Evolutionary conservation across 768 basidiomycete genomes (phyloP), one percentile per base, ranked within the genome.

Genomic region (Pisolithus tinctorius): DNA sequence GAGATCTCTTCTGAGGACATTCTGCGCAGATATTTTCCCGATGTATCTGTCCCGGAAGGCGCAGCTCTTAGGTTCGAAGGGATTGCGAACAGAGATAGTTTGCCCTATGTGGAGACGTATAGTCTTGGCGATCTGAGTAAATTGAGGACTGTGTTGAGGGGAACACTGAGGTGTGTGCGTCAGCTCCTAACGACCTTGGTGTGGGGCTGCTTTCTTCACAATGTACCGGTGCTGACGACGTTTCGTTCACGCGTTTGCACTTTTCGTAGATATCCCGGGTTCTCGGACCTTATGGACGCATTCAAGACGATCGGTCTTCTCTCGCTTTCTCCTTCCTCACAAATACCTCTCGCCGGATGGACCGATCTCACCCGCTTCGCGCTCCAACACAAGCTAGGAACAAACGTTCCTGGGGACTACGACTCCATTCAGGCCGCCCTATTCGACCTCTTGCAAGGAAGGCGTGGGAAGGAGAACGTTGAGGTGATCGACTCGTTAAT

Each of bases 51-150:
- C 31, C 78, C 81, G 16, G 67, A 73, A 10, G 76, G 80, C 2
- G 30, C n/a, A 36, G 31, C 45, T 10, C 72, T 90, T 40, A 72
- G 69, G 44, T 68, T 95, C 14, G 93, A 97, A 60, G 93, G 93
- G 0, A 66, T 95, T 1, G 83, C 94, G 20, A 97, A 97, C 64
- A 72, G 93, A 27, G 79, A 94, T 61, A 90, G 88, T 57, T 60
- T 93, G 6, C 68, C 75, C 0, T 96, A 97, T 60, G 75, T 75
- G 0, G 66, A 74, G 5, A 76, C 78, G 3, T 96, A 96, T 65
- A 71, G 74, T 0, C 70, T 92, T 3, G 73, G 72, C 1, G 47
- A 59, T 14, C 54, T 71, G 5, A 60, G 71, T 0, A 64, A 63
- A 6, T 57, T 88, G 51, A 73, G 78, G 46, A 86, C 90, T 1